Conservation (phyloP, 441 rosid genomes). For the Erodium trifolium region DNA sequence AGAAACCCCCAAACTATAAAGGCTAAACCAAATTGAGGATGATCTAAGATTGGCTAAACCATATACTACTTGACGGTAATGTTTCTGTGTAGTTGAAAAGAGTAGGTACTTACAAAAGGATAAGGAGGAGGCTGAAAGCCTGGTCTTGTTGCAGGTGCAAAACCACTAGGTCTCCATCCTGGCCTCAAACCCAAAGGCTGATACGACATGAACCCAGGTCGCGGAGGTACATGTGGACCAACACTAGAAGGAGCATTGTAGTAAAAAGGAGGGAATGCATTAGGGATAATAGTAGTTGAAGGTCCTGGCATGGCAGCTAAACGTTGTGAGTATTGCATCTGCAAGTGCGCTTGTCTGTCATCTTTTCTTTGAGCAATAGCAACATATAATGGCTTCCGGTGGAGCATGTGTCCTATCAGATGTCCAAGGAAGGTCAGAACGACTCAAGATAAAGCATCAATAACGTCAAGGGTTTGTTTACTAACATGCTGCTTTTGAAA, state of each 20-base stretch:
- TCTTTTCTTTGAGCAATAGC: slow-evolving; percentile 51
- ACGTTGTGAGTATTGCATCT: slow-evolving; percentile 31
- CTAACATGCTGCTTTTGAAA: too few relatives aligned
- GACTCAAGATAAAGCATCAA: not conserved
- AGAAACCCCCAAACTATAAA: not conserved
- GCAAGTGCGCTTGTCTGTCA: slow-evolving; percentile 39
- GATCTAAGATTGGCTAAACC: not conserved
- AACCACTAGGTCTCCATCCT: slow-evolving; percentile 47
- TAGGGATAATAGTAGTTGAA: slow-evolving; percentile 39
- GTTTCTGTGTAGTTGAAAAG: slow-evolving; percentile 1
- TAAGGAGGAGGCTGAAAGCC: slow-evolving; percentile 38
- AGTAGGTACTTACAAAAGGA: slow-evolving; percentile 34
- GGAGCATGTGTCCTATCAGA: slow-evolving; percentile 36
- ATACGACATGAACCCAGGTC: slow-evolving; percentile 38
- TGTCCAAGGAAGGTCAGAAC: not conserved
- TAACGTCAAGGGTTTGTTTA: not conserved
- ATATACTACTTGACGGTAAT: not conserved
- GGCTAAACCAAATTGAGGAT: not conserved
- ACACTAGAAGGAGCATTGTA: slow-evolving; percentile 43
- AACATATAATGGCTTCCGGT: slow-evolving; percentile 41
- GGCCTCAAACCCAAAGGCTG: slow-evolving; percentile 51
- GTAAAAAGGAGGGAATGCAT: slow-evolving; percentile 50
- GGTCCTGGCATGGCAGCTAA: slow-evolving; percentile 32
- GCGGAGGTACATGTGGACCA: slow-evolving; percentile 40
- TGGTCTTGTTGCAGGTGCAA: slow-evolving; percentile 44